Conservation (phyloP, 2,329 filamentous ascomycete genomes). For the Nothophoma quercina region DNA sequence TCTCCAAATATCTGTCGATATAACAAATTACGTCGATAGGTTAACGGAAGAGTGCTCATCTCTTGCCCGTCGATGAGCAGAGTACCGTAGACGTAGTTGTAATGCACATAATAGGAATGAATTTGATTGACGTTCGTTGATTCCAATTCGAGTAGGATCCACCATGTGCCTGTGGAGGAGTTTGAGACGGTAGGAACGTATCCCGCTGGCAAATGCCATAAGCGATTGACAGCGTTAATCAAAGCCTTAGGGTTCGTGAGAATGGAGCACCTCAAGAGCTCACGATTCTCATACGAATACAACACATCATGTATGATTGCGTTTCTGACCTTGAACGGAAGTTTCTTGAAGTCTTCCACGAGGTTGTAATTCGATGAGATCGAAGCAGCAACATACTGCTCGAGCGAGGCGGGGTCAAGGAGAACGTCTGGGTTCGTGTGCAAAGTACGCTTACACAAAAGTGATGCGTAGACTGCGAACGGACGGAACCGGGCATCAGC, state of each 20-base stretch:
- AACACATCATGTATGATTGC: slow-evolving; percentile 59
- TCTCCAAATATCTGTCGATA: slow-evolving; percentile 63
- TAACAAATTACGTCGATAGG: slow-evolving; percentile 55
- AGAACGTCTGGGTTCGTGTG: slow-evolving; percentile 20
- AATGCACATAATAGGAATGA: slow-evolving; percentile 48
- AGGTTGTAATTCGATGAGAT: slow-evolving; percentile 59
- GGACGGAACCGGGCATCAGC: slow-evolving; percentile 49
- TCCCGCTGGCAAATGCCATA: slow-evolving; percentile 54
- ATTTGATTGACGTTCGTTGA: slow-evolving; percentile 18
- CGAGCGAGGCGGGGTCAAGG: slow-evolving; percentile 16
- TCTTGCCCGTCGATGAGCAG: slow-evolving; percentile 59
- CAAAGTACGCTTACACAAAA: slow-evolving; percentile 64
- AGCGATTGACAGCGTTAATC: slow-evolving; percentile 44
- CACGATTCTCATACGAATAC: slow-evolving; percentile 50
- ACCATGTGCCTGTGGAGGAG: slow-evolving; percentile 32
- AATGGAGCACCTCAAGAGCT: slow-evolving; percentile 49
- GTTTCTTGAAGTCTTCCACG: slow-evolving; percentile 43
- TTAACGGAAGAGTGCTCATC: slow-evolving; percentile 61
- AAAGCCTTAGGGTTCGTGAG: slow-evolving; percentile 37
- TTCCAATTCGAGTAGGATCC: slow-evolving; percentile 43
- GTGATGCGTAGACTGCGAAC: slow-evolving; percentile 62
- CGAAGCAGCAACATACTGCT: slow-evolving; percentile 50
- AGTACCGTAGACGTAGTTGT: slow-evolving; percentile 57
- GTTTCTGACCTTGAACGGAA: slow-evolving; percentile 47
- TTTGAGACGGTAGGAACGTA: slow-evolving; percentile 15